Evolutionary conservation across 352 stramenopile species (phyloP).

Genomic region (Phytophthora nicotianae): DNA sequence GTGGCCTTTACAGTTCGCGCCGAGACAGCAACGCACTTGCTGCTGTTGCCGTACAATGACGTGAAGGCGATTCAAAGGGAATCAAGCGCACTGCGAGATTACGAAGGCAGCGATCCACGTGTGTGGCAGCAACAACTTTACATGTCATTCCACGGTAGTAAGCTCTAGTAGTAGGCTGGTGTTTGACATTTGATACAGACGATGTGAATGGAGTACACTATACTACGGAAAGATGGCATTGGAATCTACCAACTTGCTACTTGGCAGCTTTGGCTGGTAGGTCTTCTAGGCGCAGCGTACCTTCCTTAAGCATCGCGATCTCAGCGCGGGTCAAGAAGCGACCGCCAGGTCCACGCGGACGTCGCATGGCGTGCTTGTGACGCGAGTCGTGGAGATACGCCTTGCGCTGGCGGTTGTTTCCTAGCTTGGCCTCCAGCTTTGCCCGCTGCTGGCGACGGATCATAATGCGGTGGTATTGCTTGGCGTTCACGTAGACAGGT

Average conservation of each 20-base stretch:
- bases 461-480: slow-evolving; percentile 93
- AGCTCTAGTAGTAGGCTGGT: slow-evolving; percentile 24
- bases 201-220: slow-evolving; percentile 11
- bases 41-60: slow-evolving; percentile 69
- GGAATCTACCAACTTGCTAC: slow-evolving; percentile 11
- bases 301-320: slow-evolving; percentile 73
- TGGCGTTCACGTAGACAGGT: slow-evolving; percentile 91
- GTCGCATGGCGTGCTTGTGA: slow-evolving; percentile 88
- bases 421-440: slow-evolving; percentile 88
- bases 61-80: slow-evolving; percentile 55
- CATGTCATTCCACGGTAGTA: slow-evolving; percentile 44
- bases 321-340: slow-evolving; percentile 87
- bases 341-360: slow-evolving; percentile 80
- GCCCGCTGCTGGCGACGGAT: slow-evolving; percentile 85
- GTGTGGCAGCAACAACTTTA: slow-evolving; percentile 43
- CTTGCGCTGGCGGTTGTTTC: slow-evolving; percentile 79
- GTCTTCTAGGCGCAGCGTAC: slow-evolving; percentile 67
- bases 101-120: slow-evolving; percentile 35
- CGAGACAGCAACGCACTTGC: slow-evolving; percentile 59
- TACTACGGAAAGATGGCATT: slow-evolving; percentile 9
- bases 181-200: slow-evolving; percentile 3
- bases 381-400: slow-evolving; percentile 89
- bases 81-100: slow-evolving; percentile 37
- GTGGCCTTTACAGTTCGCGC: slow-evolving; percentile 72
- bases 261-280: slow-evolving; percentile 50